These are phyloP conservation scores for Apiospora hydei DNA, from an alignment of 2,329 filamentous ascomycete species.

Conservation along the genomic window DNA sequence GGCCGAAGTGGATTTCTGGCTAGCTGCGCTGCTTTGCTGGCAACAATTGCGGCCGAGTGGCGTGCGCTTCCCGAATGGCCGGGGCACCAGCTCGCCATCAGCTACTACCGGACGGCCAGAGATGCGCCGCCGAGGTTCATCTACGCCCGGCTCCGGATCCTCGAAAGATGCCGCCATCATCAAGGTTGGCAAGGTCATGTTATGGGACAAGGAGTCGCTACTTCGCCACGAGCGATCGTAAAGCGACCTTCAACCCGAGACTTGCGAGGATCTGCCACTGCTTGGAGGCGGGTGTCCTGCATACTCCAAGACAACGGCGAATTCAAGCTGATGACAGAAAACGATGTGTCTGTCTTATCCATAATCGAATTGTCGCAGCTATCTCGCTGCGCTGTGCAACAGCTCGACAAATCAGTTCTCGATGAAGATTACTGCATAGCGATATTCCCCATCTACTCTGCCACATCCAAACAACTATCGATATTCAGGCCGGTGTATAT, in stretches of 20 bases:
- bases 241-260: slow-evolving; percentile 65
- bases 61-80: slow-evolving; percentile 59
- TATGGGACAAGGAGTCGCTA: slow-evolving; percentile 81
- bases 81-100: slow-evolving; percentile 38
- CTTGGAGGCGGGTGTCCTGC: slow-evolving; percentile 90
- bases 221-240: slow-evolving; percentile 62
- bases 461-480: slow-evolving; percentile 74
- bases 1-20: slow-evolving; percentile 79
- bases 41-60: slow-evolving; percentile 73
- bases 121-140: slow-evolving; percentile 52
- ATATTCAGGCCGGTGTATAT: slow-evolving; percentile 90
- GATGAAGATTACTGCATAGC: slow-evolving; percentile 94
- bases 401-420: slow-evolving; percentile 87
- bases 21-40: slow-evolving; percentile 83
- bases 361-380: slow-evolving; percentile 88
- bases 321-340: slow-evolving; percentile 88
- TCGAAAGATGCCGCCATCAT: slow-evolving; percentile 82
- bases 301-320: slow-evolving; percentile 95
- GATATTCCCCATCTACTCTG: slow-evolving; percentile 91
- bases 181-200: slow-evolving; percentile 89
- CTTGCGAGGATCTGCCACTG: slow-evolving; percentile 58
- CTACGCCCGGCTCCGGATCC: slow-evolving; percentile 41
- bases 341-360: slow-evolving; percentile 80
- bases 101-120: slow-evolving; percentile 49
- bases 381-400: slow-evolving; percentile 88